Evolutionary conservation across 352 stramenopile genomes (phyloP).

Genomic region (Phytopythium montanum): DNA sequence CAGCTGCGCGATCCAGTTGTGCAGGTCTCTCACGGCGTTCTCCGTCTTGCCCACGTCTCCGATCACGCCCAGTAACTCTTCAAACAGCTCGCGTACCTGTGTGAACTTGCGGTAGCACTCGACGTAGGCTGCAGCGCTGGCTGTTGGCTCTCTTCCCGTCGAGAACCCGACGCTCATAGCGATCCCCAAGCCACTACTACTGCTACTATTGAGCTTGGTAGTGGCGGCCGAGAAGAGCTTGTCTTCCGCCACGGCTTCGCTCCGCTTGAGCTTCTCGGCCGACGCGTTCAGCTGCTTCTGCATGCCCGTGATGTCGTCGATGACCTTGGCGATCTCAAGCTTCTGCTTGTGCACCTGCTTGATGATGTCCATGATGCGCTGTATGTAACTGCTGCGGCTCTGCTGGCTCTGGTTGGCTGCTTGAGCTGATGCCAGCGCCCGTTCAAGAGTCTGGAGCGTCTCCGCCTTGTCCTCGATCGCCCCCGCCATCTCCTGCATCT

Average conservation of each 20-base stretch:
- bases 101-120: constrained; percentile 86
- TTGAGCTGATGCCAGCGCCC: constrained; percentile 47
- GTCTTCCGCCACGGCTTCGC: constrained; percentile 78
- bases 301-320: constrained; percentile 69
- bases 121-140: constrained; percentile 33
- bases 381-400: constrained; percentile 84
- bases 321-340: constrained; percentile 78
- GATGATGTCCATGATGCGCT: constrained; percentile 90
- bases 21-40: constrained; percentile 65
- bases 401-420: constrained; percentile 11
- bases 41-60: constrained; percentile 75
- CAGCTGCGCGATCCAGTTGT: constrained; percentile 83
- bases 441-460: constrained; percentile 45
- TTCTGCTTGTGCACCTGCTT: constrained; percentile 90
- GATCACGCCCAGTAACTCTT: constrained; percentile 68
- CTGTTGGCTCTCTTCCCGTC: not conserved
- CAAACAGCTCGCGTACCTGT: constrained; percentile 77
- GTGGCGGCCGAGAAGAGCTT: constrained; percentile 72
- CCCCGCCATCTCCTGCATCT: constrained; percentile 62
- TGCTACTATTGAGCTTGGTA: constrained; percentile 22
- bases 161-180: not conserved
- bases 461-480: constrained; percentile 77
- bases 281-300: constrained; percentile 80
- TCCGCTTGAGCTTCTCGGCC: constrained; percentile 79
- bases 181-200: constrained; percentile 16